Percentiles rank a stretch among this genome's conserved stretches.
Evolutionary conservation across 768 basidiomycete genomes (phyloP).

Genomic region (Lepiota brunneoincarnata): DNA sequence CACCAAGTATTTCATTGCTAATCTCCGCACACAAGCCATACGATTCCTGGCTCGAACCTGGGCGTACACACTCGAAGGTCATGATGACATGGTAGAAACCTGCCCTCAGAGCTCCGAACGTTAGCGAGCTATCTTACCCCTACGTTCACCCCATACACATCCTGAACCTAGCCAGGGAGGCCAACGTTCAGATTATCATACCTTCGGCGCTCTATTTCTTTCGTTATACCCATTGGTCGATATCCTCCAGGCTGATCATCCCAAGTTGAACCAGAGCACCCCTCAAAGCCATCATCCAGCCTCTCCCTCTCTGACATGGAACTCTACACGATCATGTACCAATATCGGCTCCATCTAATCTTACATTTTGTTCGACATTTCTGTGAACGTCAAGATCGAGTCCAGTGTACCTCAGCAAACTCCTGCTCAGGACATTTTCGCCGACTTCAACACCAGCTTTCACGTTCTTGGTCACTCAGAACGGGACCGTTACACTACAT

Average conservation of each 20-base stretch:
- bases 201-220: conserved; percentile 57
- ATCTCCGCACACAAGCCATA: conserved; percentile 51
- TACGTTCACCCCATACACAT: conserved; percentile 58
- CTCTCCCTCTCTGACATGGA: conserved; percentile 40
- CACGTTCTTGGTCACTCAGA: conserved; percentile 43
- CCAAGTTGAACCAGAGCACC: conserved; percentile 48
- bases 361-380: conserved; percentile 46
- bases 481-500: conserved; percentile 57
- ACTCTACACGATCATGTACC: conserved; percentile 56
- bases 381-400: conserved; percentile 19
- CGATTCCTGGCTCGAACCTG: conserved; percentile 47
- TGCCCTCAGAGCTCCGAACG: conserved; percentile 39
- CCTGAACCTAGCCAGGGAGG: conserved; percentile 52
- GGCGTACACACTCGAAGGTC: conserved; percentile 51
- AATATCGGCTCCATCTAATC: conserved; percentile 46
- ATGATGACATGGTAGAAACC: conserved; percentile 54
- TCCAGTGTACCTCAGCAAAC: neutral
- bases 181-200: conserved; percentile 41
- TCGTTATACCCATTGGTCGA: conserved; percentile 52
- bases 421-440: conserved; percentile 6
- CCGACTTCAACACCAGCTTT: conserved; percentile 28
- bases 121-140: conserved; percentile 49
- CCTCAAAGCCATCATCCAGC: conserved; percentile 45
- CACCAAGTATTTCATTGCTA: conserved; percentile 56
- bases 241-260: conserved; percentile 47